Conservation (phyloP, 495 filamentous ascomycete species). For the Chaetomium fimeti region DNA sequence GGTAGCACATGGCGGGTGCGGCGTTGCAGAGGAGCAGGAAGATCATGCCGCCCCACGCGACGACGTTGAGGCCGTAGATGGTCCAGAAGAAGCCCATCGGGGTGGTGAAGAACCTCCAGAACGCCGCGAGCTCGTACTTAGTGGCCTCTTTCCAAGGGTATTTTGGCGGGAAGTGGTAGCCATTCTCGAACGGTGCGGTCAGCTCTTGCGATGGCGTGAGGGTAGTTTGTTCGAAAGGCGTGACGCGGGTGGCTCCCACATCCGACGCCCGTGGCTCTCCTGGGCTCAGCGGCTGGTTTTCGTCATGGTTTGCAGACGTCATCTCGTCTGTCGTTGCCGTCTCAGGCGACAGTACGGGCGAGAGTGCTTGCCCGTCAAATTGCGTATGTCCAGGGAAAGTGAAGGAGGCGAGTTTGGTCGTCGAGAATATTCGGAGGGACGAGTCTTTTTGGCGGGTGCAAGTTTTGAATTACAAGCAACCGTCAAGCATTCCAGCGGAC, state of each 20-base stretch:
- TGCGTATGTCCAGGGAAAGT: constrained; percentile 15
- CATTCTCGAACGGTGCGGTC: constrained; percentile 49
- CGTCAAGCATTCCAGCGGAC: constrained; percentile 47
- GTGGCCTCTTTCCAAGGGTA: constrained; percentile 61
- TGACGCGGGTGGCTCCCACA: not conserved
- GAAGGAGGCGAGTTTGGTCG: constrained; percentile 41
- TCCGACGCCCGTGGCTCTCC: not conserved
- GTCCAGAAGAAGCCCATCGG: constrained; percentile 71
- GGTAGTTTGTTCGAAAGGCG: constrained; percentile 12
- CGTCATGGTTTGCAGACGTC: not conserved
- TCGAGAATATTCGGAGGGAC: constrained; percentile 56
- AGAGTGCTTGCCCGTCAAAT: not conserved
- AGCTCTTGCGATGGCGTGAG: constrained; percentile 4
- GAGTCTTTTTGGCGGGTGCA: constrained; percentile 50
- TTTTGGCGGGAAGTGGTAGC: constrained; percentile 70
- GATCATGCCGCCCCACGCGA: constrained; percentile 90
- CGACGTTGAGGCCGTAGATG: constrained; percentile 74
- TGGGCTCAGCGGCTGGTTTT: not conserved
- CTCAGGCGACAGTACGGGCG: not conserved
- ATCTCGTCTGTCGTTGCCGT: not conserved
- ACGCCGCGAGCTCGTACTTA: constrained; percentile 54
- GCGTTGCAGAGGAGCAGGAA: constrained; percentile 79
- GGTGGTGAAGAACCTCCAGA: constrained; percentile 57
- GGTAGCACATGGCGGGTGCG: constrained; percentile 74
- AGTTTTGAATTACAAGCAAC: constrained; percentile 28